These are phyloP conservation scores for Collybia sp. DNA, from an alignment of 768 basidiomycete genomes.

Conservation along the genomic window DNA sequence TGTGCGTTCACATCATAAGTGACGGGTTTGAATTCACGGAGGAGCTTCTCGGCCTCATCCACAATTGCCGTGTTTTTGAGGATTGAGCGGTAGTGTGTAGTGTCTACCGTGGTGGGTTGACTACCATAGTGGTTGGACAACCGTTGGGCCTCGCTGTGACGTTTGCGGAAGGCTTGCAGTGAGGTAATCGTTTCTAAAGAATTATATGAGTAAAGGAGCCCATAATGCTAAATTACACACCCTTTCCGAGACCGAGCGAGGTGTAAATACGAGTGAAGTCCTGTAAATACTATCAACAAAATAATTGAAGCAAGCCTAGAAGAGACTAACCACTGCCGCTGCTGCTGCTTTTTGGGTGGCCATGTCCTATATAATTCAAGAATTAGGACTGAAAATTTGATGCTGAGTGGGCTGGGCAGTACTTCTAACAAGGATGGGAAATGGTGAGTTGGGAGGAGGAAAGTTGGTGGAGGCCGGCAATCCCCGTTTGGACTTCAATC, in stretches of 20 bases:
- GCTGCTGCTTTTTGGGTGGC: neutral
- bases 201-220: slow-evolving; percentile 1
- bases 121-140: slow-evolving; percentile 55
- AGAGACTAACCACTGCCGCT: neutral
- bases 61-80: slow-evolving; percentile 92
- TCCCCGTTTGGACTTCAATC: neutral
- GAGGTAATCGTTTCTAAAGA: slow-evolving; percentile 79
- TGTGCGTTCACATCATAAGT: slow-evolving; percentile 89
- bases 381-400: neutral
- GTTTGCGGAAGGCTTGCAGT: slow-evolving; percentile 95
- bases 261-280: slow-evolving; percentile 83
- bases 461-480: neutral
- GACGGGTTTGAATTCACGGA: slow-evolving; percentile 89
- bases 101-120: slow-evolving; percentile 82
- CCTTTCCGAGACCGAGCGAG: slow-evolving; percentile 82
- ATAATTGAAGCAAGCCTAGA: neutral
- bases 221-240: slow-evolving; percentile 34
- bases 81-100: slow-evolving; percentile 85
- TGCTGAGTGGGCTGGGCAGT: neutral
- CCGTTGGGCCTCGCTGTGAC: slow-evolving; percentile 84
- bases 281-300: slow-evolving; percentile 34
- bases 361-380: neutral
- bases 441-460: neutral
- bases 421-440: neutral
- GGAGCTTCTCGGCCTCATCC: slow-evolving; percentile 86